Evolutionary conservation across 495 filamentous ascomycete genomes (phyloP).

Genomic region (Neurospora terricola): DNA sequence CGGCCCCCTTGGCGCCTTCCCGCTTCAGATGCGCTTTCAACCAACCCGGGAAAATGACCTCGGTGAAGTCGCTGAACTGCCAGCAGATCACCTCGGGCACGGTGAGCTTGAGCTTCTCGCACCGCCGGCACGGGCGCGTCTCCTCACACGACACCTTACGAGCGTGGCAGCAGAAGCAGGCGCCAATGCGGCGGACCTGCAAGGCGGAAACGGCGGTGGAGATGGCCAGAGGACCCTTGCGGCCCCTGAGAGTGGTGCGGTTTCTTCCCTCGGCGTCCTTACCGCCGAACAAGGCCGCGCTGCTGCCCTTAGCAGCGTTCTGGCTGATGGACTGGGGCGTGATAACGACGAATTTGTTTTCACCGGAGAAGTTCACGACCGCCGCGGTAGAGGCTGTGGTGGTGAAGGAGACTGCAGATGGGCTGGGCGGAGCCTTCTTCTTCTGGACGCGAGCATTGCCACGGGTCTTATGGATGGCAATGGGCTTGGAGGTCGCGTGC

Average conservation of each 20-base stretch:
- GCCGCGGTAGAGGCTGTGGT: not conserved
- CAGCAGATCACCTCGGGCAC: constrained; percentile 37
- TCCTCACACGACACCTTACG: constrained; percentile 38
- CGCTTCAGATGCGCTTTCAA: not conserved
- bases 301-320: constrained; percentile 32
- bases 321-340: constrained; percentile 35
- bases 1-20: not conserved
- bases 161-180: constrained; percentile 42
- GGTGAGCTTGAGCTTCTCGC: constrained; percentile 30
- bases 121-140: constrained; percentile 37
- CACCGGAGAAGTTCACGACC: not conserved
- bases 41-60: constrained; percentile 35
- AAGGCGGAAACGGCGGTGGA: constrained; percentile 39
- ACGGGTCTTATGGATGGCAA: not conserved
- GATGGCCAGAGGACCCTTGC: constrained; percentile 36
- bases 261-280: not conserved
- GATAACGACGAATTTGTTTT: constrained; percentile 37
- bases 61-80: constrained; percentile 37
- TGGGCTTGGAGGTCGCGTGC: not conserved
- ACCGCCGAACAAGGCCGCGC: not conserved
- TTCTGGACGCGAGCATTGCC: constrained; percentile 20
- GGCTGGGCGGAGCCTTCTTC: constrained; percentile 18
- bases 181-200: constrained; percentile 34
- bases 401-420: not conserved
- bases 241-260: constrained; percentile 33